Percentiles rank a stretch among this genome's conserved stretches.
phyloP scores from a whole-genome alignment of 164 flowering plant genomes.

The Cinnamomum chago region DNA sequence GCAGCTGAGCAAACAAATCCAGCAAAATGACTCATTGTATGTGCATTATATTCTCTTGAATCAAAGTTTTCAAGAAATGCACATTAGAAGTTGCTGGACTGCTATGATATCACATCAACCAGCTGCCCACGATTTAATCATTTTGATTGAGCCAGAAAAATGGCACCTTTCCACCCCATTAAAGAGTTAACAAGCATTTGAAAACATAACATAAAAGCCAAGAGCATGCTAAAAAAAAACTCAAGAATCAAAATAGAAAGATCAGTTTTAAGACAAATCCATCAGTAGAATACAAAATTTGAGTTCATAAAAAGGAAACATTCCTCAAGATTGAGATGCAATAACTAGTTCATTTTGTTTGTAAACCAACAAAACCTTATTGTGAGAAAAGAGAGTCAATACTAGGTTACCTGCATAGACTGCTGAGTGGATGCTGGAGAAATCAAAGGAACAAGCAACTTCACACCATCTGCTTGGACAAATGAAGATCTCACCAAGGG shows the following conservation, averaged over 20 bases:
- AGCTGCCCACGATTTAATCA: not conserved
- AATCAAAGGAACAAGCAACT: conserved; percentile 79
- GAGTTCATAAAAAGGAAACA: not conserved
- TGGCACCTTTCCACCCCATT: not conserved
- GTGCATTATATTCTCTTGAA: not conserved
- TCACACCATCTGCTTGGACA: conserved; percentile 90
- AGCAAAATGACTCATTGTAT: not conserved
- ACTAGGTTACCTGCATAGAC: conserved; percentile 74
- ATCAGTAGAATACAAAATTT: not conserved
- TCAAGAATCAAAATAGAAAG: not conserved
- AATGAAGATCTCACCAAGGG: conserved; percentile 83
- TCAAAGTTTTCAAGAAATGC: not conserved
- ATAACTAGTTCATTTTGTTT: not conserved
- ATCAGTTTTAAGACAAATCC: not conserved
- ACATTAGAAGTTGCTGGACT: not conserved
- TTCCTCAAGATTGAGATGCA: not conserved
- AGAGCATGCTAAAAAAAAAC: not conserved
- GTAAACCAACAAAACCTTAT: not conserved
- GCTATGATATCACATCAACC: not conserved
- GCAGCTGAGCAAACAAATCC: not conserved
- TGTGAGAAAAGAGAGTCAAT: not conserved
- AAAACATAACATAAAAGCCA: not conserved
- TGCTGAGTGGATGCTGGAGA: conserved; percentile 94
- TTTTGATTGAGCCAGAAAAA: not conserved
- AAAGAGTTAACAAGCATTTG: not conserved